Conservation (phyloP, 352 stramenopile genomes). For the Pythium utonaiense region DNA sequence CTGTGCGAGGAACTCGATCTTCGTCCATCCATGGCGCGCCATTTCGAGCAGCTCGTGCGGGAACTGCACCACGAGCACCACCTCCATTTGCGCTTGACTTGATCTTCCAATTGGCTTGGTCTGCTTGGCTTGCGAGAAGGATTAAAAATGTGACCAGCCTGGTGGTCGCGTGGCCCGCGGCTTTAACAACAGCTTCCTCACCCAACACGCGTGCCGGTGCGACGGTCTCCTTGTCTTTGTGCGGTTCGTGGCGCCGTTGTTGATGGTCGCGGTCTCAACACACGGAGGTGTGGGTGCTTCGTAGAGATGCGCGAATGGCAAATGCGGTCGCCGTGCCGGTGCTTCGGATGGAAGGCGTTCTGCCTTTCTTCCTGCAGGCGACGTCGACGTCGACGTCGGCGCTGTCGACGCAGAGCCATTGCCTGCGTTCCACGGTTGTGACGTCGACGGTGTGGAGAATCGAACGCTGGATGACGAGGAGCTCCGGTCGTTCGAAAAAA, state of each 20-base stretch:
- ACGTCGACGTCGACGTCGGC: background rate
- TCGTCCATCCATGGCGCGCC: conserved; percentile 10
- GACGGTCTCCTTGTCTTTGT: background rate
- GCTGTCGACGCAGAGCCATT: conserved; percentile 6
- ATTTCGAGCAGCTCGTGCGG: conserved; percentile 17
- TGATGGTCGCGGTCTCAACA: no score
- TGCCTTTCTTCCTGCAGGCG: conserved; percentile 3
- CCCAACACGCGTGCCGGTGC: background rate
- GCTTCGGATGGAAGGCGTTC: background rate
- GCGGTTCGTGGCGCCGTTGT: background rate
- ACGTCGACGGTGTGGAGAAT: conserved; percentile 6
- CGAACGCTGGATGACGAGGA: conserved; percentile 8
- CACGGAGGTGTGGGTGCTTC: background rate
- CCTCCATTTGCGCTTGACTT: conserved; percentile 7
- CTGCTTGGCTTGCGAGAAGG: background rate
- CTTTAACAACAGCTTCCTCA: background rate
- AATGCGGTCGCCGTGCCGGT: background rate
- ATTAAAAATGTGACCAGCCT: background rate
- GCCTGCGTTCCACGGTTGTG: background rate
- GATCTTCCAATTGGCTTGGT: background rate
- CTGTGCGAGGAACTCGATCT: conserved; percentile 24
- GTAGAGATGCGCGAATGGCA: background rate
- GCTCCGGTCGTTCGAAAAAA: conserved; percentile 9
- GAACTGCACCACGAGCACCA: conserved; percentile 23
- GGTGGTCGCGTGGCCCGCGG: background rate